Evolutionary conservation across 2,329 filamentous ascomycete genomes (phyloP), one percentile per base, ranked within the genome.

Genomic region (Myrmaecium sp.): DNA sequence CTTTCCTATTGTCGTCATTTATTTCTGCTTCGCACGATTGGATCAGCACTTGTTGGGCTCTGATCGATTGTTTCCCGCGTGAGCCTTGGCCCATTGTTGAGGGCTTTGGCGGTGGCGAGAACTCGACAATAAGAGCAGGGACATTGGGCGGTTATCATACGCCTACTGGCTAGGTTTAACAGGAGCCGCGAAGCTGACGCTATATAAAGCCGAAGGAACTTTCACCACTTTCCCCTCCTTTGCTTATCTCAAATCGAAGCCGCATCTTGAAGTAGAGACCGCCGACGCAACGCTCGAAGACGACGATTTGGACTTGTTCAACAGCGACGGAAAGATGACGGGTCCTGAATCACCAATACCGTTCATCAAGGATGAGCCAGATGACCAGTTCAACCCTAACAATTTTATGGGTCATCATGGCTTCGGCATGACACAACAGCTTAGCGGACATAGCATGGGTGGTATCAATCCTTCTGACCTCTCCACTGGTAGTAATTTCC

Each of bases 391-490:
- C 53, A 59, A 64, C 44, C 43, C 53, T 17, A 54, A 49, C 35
- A 43, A 44, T 18, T 66, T 59, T 47, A 56, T 61, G 41, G 54
- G 52, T 34, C 55, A 62, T 35, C 54, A 54, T 37, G 54, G 55
- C 33, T 64, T 59, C 42, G 52, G 56, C 30, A 63, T 69, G 52
- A 49, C 53, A 31, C 62, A 64, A 30, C 64, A 66, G 36, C 51
- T 41, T 36, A 43, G 29, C 26, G 18, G n/a, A 20, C 47, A 46
- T 21, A 46, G 46, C 23, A 43, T 44, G 13, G 39, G 39, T 23
- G 54, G 64, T 36, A 65, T 94, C 44, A 80, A 94, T 46, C 86
- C 86, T 7, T 86, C 80, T 34, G 81, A 89, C 35, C 65, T 94
- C 32, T 70, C 70, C 39, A 79, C 86, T 70, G 63, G 62, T 36